Conservation (phyloP, 805 yeast species). For the Yarrowia sp. region DNA sequence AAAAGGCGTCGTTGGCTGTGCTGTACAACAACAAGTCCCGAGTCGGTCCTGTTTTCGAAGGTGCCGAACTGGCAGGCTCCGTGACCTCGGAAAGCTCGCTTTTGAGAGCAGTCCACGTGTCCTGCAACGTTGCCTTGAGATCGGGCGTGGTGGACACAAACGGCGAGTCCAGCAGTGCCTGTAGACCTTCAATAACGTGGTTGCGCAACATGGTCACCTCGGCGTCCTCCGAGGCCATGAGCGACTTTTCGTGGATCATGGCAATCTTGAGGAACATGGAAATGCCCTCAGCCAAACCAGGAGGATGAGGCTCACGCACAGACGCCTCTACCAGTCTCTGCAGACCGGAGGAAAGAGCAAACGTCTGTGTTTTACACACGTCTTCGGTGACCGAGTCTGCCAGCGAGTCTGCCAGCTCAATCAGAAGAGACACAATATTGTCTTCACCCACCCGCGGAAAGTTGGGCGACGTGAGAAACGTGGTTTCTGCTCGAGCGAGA, state of each 20-base stretch:
- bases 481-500: slow-evolving; percentile 28
- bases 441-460: slow-evolving; percentile 29
- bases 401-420: slow-evolving; percentile 31
- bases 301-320: neutral
- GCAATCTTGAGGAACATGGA: slow-evolving; percentile 32
- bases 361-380: slow-evolving; percentile 25
- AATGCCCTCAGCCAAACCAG: slow-evolving; percentile 29
- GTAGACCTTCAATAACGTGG: slow-evolving; percentile 14
- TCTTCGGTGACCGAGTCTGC: slow-evolving; percentile 30
- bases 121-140: slow-evolving; percentile 15
- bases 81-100: slow-evolving; percentile 8
- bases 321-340: slow-evolving; percentile 27
- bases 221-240: slow-evolving; percentile 14
- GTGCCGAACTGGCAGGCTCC: slow-evolving; percentile 20
- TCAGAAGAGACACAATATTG: neutral
- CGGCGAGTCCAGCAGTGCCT: slow-evolving; percentile 24
- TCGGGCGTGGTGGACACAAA: slow-evolving; percentile 11
- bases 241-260: slow-evolving; percentile 31
- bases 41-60: neutral
- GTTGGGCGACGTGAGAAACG: slow-evolving; percentile 29
- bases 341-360: slow-evolving; percentile 26
- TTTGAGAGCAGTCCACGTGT: slow-evolving; percentile 8
- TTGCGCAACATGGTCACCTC: slow-evolving; percentile 2
- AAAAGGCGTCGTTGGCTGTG: slow-evolving; percentile 34
- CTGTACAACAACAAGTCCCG: slow-evolving; percentile 35